phyloP scores from a whole-genome alignment of 192 early-diverging fungal species.

The Umbelopsis sp. region DNA sequence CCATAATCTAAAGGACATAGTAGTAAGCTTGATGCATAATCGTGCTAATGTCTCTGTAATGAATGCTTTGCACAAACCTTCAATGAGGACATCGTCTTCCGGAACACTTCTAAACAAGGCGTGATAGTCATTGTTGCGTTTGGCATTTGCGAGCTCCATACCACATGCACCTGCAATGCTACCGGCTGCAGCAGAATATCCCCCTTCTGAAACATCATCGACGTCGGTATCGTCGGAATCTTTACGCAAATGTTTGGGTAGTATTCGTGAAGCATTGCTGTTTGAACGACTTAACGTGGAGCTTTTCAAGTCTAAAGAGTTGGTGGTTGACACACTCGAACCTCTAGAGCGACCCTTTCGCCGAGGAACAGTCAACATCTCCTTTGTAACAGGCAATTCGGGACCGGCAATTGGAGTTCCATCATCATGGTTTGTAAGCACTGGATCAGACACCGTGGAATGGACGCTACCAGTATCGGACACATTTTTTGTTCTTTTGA shows the following conservation, averaged over 20 bases:
- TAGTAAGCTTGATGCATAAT: not conserved
- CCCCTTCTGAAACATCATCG: not conserved
- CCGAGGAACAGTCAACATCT: not conserved
- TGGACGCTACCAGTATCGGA: not conserved
- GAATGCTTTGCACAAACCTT: conserved; percentile 37
- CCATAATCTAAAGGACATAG: conserved; percentile 59
- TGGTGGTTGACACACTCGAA: conserved; percentile 18
- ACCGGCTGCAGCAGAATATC: not conserved
- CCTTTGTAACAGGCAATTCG: not conserved
- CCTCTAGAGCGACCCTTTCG: conserved; percentile 22
- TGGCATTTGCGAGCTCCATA: conserved; percentile 38
- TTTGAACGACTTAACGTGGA: conserved; percentile 1
- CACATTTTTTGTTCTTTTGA: not conserved
- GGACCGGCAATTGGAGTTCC: conserved; percentile 14
- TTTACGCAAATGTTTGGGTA: not conserved
- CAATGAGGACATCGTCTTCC: conserved; percentile 54
- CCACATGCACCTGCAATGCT: conserved; percentile 23
- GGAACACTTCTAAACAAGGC: conserved; percentile 57
- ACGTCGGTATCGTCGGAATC: conserved; percentile 9
- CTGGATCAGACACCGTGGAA: not conserved
- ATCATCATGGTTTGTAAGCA: not conserved
- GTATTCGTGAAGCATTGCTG: not conserved
- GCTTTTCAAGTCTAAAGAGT: not conserved
- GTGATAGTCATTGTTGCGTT: conserved; percentile 55
- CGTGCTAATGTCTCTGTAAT: too few relatives aligned